Conservation (phyloP, 805 yeast genomes). For the Alloascoidea africana region DNA sequence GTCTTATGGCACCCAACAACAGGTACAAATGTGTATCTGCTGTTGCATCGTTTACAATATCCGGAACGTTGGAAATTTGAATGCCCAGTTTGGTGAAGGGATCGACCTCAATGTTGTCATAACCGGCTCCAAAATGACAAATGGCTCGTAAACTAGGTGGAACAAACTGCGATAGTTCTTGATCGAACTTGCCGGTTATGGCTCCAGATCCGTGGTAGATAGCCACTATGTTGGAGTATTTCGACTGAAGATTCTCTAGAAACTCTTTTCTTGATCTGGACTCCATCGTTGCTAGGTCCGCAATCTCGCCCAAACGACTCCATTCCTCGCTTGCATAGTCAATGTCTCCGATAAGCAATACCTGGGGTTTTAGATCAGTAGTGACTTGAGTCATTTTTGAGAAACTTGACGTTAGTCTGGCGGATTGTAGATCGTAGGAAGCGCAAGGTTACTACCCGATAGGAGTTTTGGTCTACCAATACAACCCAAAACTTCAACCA, state of each 20-base stretch:
- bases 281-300: no score
- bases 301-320: no score
- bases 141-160: conserved; percentile 26
- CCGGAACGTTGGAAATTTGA: conserved; percentile 37
- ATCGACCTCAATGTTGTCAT: conserved; percentile 32
- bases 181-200: conserved; percentile 27
- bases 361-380: no score
- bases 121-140: conserved; percentile 43
- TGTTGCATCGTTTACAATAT: conserved; percentile 36
- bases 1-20: conserved; percentile 35
- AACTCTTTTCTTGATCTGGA: conserved; percentile 26
- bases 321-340: conserved; percentile 51
- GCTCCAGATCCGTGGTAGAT: conserved; percentile 25
- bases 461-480: no score
- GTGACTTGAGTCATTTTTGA: no score
- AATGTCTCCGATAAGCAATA: conserved; percentile 51
- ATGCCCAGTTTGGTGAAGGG: conserved; percentile 25
- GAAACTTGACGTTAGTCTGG: no score
- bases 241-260: conserved; percentile 19
- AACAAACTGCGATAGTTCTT: conserved; percentile 23
- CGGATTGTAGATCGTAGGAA: no score
- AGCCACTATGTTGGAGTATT: conserved; percentile 20
- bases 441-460: no score
- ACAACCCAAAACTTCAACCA: no score
- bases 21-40: conserved; percentile 41